Evolutionary conservation across 495 filamentous ascomycete genomes (phyloP), one percentile per base, ranked within the genome.

Genomic region (Podospora australis): DNA sequence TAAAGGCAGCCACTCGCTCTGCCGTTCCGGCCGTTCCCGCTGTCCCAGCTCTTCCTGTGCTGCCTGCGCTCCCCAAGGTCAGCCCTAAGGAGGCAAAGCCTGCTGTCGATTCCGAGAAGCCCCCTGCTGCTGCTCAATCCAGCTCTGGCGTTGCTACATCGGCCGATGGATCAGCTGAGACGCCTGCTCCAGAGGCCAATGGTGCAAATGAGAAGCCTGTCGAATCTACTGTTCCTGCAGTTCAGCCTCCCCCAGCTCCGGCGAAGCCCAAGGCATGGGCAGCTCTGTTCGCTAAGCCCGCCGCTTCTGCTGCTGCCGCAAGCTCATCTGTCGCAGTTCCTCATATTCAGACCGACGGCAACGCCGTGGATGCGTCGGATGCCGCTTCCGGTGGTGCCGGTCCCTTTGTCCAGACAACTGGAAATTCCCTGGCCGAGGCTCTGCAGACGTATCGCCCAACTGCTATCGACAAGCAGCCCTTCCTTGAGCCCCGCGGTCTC

Each of bases 401-500:
- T 46, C 54, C 60, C 44, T 65, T 70, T 50, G 26, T 55, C 21
- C 86, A 82, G 34, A 64, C 77, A 5, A 86, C 82, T 54, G 74
- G 69, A 26, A 78, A 73, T 54, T 82, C 86, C 29, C 59, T 94
- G 39, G 82, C 80, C 3, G 84, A 94, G 50, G 87, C 84, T 29
- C 64, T 96, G 26, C 71, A 72, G 38, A 78, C 72, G 14, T 85
- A 86, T 58, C 78, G 75, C 42, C 79, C 83, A 29, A 73, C 73
- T 22, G 70, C 71, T 32, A 71, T 74, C 14, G 74, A 78, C 5
- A 90, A 87, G 56, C 70, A 91, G 42, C 68, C 82, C 9, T 96
- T 96, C 61, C 74, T 98, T 4, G 88, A 97, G 64, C 92, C 92
- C n/a, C 77, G 94, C 41, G 92, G 92, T 4, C 78, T 98, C 56